Evolutionary conservation across 2,329 filamentous ascomycete genomes (phyloP).

Genomic region (Lithohypha guttulata): DNA sequence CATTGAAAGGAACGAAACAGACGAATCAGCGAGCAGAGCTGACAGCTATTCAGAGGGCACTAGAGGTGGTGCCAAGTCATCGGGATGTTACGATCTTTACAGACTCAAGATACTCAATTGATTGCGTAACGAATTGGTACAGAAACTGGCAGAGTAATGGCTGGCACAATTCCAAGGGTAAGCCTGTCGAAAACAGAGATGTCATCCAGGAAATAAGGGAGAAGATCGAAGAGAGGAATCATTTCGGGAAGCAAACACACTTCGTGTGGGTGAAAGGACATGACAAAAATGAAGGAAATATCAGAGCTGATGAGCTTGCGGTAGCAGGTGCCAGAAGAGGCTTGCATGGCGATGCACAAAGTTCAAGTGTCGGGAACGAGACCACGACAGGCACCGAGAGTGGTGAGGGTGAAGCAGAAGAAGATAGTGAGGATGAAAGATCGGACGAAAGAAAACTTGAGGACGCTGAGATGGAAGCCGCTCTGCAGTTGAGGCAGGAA

Average conservation of each 20-base stretch:
- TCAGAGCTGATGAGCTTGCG: conserved; percentile 68
- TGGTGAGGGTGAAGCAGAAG: not conserved
- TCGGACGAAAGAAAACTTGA: not conserved
- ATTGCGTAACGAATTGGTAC: conserved; percentile 80
- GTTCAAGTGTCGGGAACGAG: conserved; percentile 19
- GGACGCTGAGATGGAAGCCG: conserved; percentile 11
- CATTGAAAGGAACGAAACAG: conserved; percentile 60
- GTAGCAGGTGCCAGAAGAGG: conserved; percentile 49
- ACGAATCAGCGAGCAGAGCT: conserved; percentile 97
- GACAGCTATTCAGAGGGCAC: conserved; percentile 71
- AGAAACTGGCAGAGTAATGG: conserved; percentile 61
- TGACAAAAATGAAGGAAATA: conserved; percentile 59
- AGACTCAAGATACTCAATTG: conserved; percentile 86
- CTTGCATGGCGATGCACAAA: conserved; percentile 26
- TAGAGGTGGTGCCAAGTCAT: conserved; percentile 60
- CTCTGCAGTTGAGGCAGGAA: conserved; percentile 13
- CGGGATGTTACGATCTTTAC: conserved; percentile 66
- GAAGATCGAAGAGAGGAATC: conserved; percentile 59
- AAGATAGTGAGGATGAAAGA: conserved; percentile 6
- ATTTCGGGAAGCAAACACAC: conserved; percentile 49
- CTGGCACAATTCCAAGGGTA: conserved; percentile 64
- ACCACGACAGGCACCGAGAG: conserved; percentile 11
- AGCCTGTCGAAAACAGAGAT: conserved; percentile 75
- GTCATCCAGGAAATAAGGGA: conserved; percentile 62
- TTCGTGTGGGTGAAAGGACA: conserved; percentile 93